phyloP scores from a whole-genome alignment of 1,139 yeast genomes.

The Magnusiomyces fungicola region DNA sequence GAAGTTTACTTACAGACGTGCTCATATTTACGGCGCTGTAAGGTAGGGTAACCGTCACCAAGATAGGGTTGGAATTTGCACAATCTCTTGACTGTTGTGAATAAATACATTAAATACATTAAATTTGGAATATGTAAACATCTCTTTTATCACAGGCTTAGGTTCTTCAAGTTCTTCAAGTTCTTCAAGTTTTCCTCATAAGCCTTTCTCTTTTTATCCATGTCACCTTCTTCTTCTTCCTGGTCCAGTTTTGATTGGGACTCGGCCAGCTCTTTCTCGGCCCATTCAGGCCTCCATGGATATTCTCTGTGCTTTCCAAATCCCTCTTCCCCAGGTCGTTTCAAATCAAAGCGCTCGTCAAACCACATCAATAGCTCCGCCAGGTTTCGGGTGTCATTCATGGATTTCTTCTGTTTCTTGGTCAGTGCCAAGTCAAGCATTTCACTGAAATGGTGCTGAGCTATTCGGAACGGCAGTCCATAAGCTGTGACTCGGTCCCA shows the following conservation, averaged over 20 bases:
- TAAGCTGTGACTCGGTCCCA: conserved; percentile 71
- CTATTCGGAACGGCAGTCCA: conserved; percentile 75
- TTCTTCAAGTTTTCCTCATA: background rate
- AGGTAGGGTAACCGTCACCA: no score
- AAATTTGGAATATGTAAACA: no score
- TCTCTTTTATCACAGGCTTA: no score
- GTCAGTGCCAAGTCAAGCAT: conserved; percentile 64
- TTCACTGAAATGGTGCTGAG: conserved; percentile 82
- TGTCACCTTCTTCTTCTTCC: background rate
- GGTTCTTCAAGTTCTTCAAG: no score
- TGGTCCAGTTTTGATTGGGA: background rate
- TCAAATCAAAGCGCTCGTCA: conserved; percentile 58
- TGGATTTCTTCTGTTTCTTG: conserved; percentile 47
- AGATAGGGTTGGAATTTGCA: no score
- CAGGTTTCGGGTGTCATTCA: conserved; percentile 55
- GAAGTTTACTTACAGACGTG: no score
- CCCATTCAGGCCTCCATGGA: conserved; percentile 39
- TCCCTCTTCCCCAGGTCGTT: conserved; percentile 57
- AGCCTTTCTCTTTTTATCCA: background rate
- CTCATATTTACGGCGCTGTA: no score
- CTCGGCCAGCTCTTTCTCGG: background rate
- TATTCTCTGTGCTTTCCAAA: conserved; percentile 57
- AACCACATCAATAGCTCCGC: conserved; percentile 76
- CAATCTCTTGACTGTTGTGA: no score
- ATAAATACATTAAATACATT: no score